These are phyloP conservation scores for Ophiocordyceps robertsii DNA, from an alignment of 2,329 filamentous ascomycete species.

Conservation along the genomic window DNA sequence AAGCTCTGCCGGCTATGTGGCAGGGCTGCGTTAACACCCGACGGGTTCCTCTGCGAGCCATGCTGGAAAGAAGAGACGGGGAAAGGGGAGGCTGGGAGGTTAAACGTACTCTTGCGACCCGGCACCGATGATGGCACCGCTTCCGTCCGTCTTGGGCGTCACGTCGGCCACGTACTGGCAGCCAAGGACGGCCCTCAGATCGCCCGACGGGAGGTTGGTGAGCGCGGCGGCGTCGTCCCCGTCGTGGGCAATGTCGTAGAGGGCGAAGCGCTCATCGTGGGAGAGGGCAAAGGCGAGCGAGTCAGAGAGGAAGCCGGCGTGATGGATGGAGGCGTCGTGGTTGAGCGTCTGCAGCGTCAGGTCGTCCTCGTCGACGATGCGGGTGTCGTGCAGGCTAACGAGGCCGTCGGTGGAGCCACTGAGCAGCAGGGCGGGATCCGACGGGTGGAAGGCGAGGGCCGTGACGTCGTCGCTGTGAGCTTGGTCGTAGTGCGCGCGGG, in stretches of 20 bases:
- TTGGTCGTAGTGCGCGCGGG: conserved; percentile 44
- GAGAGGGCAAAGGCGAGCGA: conserved; percentile 59
- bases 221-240: conserved; percentile 34
- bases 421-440: conserved; percentile 46
- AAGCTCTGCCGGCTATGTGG: conserved; percentile 37
- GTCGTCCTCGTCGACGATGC: conserved; percentile 61
- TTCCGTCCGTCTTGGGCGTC: conserved; percentile 42
- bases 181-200: conserved; percentile 49
- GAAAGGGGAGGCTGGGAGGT: conserved; percentile 1
- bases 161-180: conserved; percentile 67
- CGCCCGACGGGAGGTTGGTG: conserved; percentile 46
- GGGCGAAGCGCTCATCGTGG: conserved; percentile 64
- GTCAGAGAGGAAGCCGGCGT: conserved; percentile 53
- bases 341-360: conserved; percentile 68
- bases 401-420: conserved; percentile 72
- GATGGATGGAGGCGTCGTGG: conserved; percentile 61
- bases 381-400: conserved; percentile 63
- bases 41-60: too few relatives aligned
- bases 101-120: conserved; percentile 52
- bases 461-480: conserved; percentile 58
- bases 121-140: conserved; percentile 46
- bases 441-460: conserved; percentile 44
- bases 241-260: conserved; percentile 47
- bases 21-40: not conserved
- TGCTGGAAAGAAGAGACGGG: not conserved